Conservation (phyloP, 345 rosid genomes). For the Citrus inodora region DNA sequence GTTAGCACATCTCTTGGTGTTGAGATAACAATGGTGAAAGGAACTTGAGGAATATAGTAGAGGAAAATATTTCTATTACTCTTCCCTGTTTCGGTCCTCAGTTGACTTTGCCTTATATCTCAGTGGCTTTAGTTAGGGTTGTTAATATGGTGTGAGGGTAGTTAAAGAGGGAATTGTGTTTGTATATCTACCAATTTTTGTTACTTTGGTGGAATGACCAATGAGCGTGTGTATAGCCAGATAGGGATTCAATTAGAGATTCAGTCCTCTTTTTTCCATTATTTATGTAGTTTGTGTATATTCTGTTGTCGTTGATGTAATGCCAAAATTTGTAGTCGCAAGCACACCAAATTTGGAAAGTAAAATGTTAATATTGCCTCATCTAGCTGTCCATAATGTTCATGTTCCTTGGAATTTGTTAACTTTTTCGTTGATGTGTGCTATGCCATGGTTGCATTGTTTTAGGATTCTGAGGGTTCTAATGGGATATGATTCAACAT, state of each 20-base stretch:
- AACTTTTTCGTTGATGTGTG: no score
- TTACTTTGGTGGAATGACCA: conserved; percentile 20
- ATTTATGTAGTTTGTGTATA: conserved; percentile 26
- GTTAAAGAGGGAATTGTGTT: conserved; percentile 3
- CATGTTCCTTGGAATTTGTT: neutral
- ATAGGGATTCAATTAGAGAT: conserved; percentile 10
- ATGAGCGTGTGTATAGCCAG: conserved; percentile 30
- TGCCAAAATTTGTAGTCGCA: conserved; percentile 16
- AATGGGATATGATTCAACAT: neutral
- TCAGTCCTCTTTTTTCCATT: neutral
- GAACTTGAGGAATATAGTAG: neutral
- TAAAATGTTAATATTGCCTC: conserved; percentile 18
- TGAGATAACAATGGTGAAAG: neutral
- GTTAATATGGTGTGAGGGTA: conserved; percentile 5
- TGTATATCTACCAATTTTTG: conserved; percentile 33
- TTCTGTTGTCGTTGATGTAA: conserved; percentile 18
- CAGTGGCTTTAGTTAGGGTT: neutral
- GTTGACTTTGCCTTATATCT: neutral
- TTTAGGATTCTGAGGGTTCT: no score
- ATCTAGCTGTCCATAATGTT: neutral
- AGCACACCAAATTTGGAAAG: conserved; percentile 2
- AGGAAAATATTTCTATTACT: neutral
- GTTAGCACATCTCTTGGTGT: neutral
- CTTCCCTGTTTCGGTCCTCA: conserved; percentile 12
- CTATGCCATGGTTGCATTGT: no score